Evolutionary conservation across 2,329 filamentous ascomycete genomes (phyloP).

Genomic region (Aureobasidium uvarum): DNA sequence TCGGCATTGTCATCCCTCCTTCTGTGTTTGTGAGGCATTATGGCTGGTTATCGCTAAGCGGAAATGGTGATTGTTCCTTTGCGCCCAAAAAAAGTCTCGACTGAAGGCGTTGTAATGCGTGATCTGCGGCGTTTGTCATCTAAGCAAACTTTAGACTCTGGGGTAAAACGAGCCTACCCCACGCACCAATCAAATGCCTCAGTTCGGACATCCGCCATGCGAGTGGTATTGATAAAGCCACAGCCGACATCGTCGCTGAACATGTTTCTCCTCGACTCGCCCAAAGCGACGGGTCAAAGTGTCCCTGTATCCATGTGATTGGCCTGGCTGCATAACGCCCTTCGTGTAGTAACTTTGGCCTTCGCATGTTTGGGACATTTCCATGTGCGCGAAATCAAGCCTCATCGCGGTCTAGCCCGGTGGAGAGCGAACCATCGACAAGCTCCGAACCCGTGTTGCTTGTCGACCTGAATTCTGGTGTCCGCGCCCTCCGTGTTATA

Average conservation of each 20-base stretch:
- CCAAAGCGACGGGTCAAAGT: not conserved
- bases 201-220: not conserved
- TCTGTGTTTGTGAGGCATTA: constrained; percentile 39
- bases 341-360: not conserved
- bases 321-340: not conserved
- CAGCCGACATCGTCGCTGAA: not conserved
- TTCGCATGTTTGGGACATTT: not conserved
- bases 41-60: not conserved
- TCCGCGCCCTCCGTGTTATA: not conserved
- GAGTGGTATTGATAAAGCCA: not conserved
- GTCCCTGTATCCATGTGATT: constrained; percentile 11
- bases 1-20: constrained; percentile 38
- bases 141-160: not conserved
- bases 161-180: not conserved
- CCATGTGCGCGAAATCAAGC: not conserved
- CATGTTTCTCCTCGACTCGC: not conserved
- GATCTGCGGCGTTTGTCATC: constrained; percentile 8
- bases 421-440: constrained; percentile 13
- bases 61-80: not conserved
- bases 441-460: not conserved
- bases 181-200: not conserved
- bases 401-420: constrained; percentile 6
- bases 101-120: constrained; percentile 2
- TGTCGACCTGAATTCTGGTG: not conserved
- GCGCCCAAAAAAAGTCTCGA: constrained; percentile 14